A percentile compares a stretch with the other conserved stretches of the same genome.
Evolutionary conservation across 2,329 filamentous ascomycete genomes (phyloP).

Genomic region (Alternaria arborescens): DNA sequence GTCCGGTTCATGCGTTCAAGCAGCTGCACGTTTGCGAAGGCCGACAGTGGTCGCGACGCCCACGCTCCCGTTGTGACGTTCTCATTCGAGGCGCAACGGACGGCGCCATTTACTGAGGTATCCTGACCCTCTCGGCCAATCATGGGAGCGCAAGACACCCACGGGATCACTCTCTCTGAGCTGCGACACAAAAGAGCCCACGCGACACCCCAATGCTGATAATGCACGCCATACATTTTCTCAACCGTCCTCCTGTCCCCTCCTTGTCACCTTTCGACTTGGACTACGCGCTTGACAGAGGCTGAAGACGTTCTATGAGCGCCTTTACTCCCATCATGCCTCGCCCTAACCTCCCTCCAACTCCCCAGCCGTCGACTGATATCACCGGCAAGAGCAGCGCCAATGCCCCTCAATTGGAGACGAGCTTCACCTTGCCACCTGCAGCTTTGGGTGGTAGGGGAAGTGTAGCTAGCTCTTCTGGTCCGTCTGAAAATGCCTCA

Average conservation of each 20-base stretch:
- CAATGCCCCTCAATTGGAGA: constrained; percentile 68
- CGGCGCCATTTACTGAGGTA: constrained; percentile 10
- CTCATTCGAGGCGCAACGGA: constrained; percentile 37
- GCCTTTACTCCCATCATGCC: constrained; percentile 63
- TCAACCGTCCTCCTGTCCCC: constrained; percentile 19
- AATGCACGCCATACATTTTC: constrained; percentile 26
- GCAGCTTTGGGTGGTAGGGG: constrained; percentile 68
- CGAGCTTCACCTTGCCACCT: constrained; percentile 78
- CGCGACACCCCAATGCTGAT: constrained; percentile 39
- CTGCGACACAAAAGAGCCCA: constrained; percentile 40
- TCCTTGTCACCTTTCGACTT: constrained; percentile 11
- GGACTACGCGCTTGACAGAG: constrained; percentile 15
- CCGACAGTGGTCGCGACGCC: constrained; percentile 26
- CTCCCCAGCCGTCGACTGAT: constrained; percentile 81
- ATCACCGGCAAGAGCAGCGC: constrained; percentile 75
- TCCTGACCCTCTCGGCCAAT: constrained; percentile 25
- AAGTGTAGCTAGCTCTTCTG: constrained; percentile 56
- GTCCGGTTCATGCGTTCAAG: constrained; percentile 24
- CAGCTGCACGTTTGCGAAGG: constrained; percentile 16
- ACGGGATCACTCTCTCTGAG: constrained; percentile 27
- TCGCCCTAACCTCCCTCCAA: constrained; percentile 72
- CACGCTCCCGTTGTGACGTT: constrained; percentile 35
- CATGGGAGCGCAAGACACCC: constrained; percentile 24
- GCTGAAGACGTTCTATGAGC: constrained; percentile 27
- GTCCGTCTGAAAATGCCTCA: constrained; percentile 58